Conservation (phyloP, 257 asterid genomes). For the Echites panduratus region DNA sequence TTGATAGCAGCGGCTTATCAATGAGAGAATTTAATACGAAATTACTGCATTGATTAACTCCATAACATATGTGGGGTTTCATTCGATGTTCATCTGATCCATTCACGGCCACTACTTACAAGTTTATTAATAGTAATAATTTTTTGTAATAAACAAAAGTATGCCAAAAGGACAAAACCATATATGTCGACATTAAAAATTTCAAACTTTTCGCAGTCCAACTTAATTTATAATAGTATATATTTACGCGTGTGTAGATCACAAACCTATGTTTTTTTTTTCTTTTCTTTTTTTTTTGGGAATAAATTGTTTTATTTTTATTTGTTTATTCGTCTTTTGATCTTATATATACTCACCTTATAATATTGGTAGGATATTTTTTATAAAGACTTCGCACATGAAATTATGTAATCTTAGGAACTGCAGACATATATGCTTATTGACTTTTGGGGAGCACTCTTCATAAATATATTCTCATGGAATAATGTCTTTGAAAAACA, state of each 20-base stretch:
- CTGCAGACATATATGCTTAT: neutral
- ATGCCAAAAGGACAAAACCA: neutral
- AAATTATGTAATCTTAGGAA: neutral
- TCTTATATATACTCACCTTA: neutral
- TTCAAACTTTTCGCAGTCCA: neutral
- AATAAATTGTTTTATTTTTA: neutral
- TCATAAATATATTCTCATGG: neutral
- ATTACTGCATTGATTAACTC: neutral
- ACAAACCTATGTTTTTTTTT: neutral
- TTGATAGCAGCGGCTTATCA: slow-evolving; percentile 8
- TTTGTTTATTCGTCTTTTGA: neutral
- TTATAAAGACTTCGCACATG: neutral
- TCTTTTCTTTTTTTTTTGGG: neutral
- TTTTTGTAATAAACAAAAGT: neutral
- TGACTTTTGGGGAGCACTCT: neutral
- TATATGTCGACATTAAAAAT: neutral
- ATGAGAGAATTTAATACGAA: neutral
- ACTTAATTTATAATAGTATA: neutral
- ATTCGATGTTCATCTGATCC: neutral
- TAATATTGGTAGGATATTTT: neutral
- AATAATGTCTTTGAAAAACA: neutral
- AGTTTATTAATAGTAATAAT: too few relatives aligned
- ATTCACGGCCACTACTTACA: neutral
- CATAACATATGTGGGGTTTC: neutral
- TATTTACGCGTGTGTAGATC: slow-evolving; percentile 6